Conservation (phyloP, 2,329 filamentous ascomycete species). For the Beauveria sp. region DNA sequence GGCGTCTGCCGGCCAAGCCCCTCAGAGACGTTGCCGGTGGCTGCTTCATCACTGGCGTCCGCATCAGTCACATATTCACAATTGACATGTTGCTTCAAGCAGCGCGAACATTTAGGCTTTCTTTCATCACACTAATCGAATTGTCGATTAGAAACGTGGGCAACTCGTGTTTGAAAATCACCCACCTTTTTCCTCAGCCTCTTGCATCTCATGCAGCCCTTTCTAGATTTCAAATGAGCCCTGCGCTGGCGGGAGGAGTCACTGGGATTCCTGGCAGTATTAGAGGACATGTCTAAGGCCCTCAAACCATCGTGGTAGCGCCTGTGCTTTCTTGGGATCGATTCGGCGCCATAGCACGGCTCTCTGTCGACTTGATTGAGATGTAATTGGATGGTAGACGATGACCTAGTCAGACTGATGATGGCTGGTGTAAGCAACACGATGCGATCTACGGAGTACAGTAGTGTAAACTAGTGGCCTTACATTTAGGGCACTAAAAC, state of each 20-base stretch:
- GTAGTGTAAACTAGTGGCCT: not conserved
- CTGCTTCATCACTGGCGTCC: slow-evolving; percentile 4
- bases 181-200: slow-evolving; percentile 6
- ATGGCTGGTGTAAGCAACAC: not conserved
- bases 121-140: slow-evolving; percentile 26
- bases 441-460: not conserved
- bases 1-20: not conserved
- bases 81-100: slow-evolving; percentile 20
- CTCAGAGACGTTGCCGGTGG: not conserved
- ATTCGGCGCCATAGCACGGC: not conserved
- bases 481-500: not conserved
- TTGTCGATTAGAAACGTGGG: not conserved
- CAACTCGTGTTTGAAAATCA: not conserved
- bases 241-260: slow-evolving; percentile 6
- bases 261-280: not conserved
- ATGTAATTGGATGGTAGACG: not conserved
- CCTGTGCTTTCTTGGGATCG: not conserved
- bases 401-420: not conserved
- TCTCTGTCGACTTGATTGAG: not conserved
- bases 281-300: not conserved
- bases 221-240: slow-evolving; percentile 7
- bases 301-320: not conserved
- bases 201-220: slow-evolving; percentile 5
- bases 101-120: slow-evolving; percentile 26
- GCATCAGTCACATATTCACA: slow-evolving; percentile 22